Conservation (phyloP, 768 basidiomycete genomes). For the Suillus discolor region DNA sequence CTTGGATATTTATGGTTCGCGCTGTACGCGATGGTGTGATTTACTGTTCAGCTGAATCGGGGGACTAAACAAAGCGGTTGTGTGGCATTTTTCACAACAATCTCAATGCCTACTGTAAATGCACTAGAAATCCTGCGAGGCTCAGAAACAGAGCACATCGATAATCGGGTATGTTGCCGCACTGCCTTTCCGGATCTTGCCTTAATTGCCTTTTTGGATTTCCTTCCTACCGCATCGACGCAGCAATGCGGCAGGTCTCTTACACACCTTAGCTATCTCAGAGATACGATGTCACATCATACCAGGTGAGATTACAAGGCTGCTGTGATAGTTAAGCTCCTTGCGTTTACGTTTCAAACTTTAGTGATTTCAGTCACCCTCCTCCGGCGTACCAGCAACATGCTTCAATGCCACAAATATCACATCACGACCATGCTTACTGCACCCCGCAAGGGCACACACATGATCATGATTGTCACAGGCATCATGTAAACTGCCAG, state of each 20-base stretch:
- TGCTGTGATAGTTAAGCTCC: neutral
- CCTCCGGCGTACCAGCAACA: slow-evolving; percentile 4
- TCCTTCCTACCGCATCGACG: neutral
- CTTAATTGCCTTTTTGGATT: neutral
- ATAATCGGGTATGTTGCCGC: neutral
- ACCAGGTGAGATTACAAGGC: neutral
- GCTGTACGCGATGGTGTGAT: neutral
- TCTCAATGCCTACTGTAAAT: neutral
- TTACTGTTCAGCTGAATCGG: neutral
- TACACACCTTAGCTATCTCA: neutral
- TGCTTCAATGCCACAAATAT: neutral
- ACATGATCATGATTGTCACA: neutral
- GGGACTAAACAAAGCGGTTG: neutral
- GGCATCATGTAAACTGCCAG: neutral
- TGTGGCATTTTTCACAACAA: neutral
- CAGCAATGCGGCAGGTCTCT: neutral
- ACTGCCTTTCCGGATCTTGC: neutral
- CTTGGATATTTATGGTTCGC: neutral
- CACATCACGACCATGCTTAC: neutral
- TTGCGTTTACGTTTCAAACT: neutral
- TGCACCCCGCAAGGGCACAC: neutral
- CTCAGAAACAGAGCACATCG: neutral
- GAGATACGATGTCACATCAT: neutral
- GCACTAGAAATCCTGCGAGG: neutral
- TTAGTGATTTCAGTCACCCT: neutral